A percentile compares a stretch with the other conserved stretches of the same genome.
These are phyloP conservation scores for Diplosphaera chodatii DNA, from an alignment of 139 green algal genomes.

Conservation along the genomic window DNA sequence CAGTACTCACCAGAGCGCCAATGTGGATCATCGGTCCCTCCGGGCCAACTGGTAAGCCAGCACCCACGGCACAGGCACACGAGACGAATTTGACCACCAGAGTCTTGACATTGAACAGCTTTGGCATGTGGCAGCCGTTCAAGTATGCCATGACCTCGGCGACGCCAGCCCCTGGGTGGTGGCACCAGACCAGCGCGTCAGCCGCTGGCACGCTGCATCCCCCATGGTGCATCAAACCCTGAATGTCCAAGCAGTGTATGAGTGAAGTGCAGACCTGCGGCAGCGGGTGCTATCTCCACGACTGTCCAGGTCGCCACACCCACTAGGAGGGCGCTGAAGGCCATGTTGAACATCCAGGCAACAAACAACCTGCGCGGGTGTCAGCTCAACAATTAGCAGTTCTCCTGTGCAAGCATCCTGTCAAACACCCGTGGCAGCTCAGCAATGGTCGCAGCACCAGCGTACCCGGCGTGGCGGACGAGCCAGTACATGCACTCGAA, in stretches of 20 bases:
- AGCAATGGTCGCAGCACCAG: not conserved
- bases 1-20: slow-evolving; percentile 38
- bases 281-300: slow-evolving; percentile 64
- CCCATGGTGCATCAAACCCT: too few relatives aligned
- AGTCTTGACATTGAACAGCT: slow-evolving; percentile 81
- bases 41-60: slow-evolving; percentile 75
- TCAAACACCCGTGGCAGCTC: not conserved
- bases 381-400: too few relatives aligned
- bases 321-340: slow-evolving; percentile 54
- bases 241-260: not conserved
- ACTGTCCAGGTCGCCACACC: slow-evolving; percentile 57
- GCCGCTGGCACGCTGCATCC: too few relatives aligned
- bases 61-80: slow-evolving; percentile 60
- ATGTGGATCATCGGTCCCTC: slow-evolving; percentile 90
- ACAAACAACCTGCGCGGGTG: slow-evolving; percentile 19
- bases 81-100: slow-evolving; percentile 77
- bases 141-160: slow-evolving; percentile 87
- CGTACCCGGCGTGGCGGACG: slow-evolving; percentile 24
- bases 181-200: too few relatives aligned
- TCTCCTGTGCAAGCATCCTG: too few relatives aligned
- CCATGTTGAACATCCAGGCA: slow-evolving; percentile 78
- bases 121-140: slow-evolving; percentile 72
- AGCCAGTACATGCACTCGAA: slow-evolving; percentile 42
- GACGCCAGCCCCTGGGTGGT: slow-evolving; percentile 43
- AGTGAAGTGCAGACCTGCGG: slow-evolving; percentile 17